phyloP scores from a whole-genome alignment of 1,139 yeast genomes.

The Blastobotrys raffinosifermentans region DNA sequence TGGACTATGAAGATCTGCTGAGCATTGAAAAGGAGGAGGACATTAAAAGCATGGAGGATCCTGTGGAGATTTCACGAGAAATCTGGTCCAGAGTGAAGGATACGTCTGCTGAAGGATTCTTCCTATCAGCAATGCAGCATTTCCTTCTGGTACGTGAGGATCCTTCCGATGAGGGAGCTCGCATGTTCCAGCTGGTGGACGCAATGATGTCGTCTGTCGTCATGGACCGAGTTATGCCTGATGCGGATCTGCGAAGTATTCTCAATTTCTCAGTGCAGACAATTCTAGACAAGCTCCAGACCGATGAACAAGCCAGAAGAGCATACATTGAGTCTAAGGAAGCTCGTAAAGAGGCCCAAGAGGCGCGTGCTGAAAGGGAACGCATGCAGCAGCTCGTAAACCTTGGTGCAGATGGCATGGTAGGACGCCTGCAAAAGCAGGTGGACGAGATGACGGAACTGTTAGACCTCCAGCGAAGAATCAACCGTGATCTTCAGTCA shows the following conservation, averaged over 20 bases:
- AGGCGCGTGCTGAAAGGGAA: slow-evolving; percentile 81
- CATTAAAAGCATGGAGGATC: slow-evolving; percentile 44
- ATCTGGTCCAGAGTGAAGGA: slow-evolving; percentile 69
- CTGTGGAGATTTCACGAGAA: slow-evolving; percentile 61
- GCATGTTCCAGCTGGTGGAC: slow-evolving; percentile 75
- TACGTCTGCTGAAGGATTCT: slow-evolving; percentile 61
- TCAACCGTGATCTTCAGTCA: slow-evolving; percentile 54
- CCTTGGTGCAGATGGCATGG: slow-evolving; percentile 79
- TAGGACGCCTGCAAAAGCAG: slow-evolving; percentile 64
- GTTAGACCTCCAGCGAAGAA: slow-evolving; percentile 58
- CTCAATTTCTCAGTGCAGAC: slow-evolving; percentile 80
- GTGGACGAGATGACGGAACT: slow-evolving; percentile 68
- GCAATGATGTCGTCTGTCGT: slow-evolving; percentile 78
- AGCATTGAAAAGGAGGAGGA: slow-evolving; percentile 56
- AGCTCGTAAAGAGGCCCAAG: slow-evolving; percentile 63
- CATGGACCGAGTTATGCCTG: slow-evolving; percentile 45
- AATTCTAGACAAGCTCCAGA: slow-evolving; percentile 68
- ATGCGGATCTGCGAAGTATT: slow-evolving; percentile 63
- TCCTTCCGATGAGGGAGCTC: slow-evolving; percentile 54
- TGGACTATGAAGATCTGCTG: slow-evolving; percentile 63
- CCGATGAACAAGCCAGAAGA: slow-evolving; percentile 83
- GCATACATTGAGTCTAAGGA: slow-evolving; percentile 71
- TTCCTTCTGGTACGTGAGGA: slow-evolving; percentile 49
- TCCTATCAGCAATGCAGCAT: slow-evolving; percentile 78
- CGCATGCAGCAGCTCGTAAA: slow-evolving; percentile 66